Conservation (phyloP, 2,329 filamentous ascomycete genomes). For the Nothopassalora personata region DNA sequence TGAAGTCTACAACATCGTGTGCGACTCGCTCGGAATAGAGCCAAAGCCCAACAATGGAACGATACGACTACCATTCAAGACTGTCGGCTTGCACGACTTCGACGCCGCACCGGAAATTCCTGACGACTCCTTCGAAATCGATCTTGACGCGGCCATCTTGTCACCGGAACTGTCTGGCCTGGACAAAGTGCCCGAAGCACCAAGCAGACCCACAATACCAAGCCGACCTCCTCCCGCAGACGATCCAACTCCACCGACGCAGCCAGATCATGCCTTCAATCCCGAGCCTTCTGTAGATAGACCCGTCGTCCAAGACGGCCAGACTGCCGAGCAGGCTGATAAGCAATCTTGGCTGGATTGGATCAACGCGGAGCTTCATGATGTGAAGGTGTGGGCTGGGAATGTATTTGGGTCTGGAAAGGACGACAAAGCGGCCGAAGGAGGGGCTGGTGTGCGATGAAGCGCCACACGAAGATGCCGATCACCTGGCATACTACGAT, state of each 20-base stretch:
- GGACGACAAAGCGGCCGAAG: neutral
- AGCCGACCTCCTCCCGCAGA: neutral
- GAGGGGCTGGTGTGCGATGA: neutral
- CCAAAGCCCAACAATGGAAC: constrained; percentile 85
- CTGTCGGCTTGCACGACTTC: constrained; percentile 54
- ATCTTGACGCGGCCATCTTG: constrained; percentile 4
- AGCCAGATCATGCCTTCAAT: neutral
- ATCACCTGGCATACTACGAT: neutral
- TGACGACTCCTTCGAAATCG: constrained; percentile 18
- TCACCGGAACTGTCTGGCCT: constrained; percentile 10
- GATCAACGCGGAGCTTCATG: constrained; percentile 29
- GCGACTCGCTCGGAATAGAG: constrained; percentile 71
- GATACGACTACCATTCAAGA: constrained; percentile 62
- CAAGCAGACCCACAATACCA: neutral
- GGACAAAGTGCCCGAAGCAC: constrained; percentile 4
- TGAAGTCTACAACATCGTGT: constrained; percentile 91
- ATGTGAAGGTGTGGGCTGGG: constrained; percentile 31
- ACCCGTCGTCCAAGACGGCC: constrained; percentile 17
- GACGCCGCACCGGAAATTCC: constrained; percentile 14
- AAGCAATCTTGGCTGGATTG: constrained; percentile 27
- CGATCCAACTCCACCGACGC: neutral
- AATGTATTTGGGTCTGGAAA: constrained; percentile 20
- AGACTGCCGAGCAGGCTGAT: constrained; percentile 4
- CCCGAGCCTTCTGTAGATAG: constrained; percentile 11
- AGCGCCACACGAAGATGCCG: neutral